Conservation (phyloP, 1,284 basidiomycete genomes). For the Sphagnurus paluster region DNA sequence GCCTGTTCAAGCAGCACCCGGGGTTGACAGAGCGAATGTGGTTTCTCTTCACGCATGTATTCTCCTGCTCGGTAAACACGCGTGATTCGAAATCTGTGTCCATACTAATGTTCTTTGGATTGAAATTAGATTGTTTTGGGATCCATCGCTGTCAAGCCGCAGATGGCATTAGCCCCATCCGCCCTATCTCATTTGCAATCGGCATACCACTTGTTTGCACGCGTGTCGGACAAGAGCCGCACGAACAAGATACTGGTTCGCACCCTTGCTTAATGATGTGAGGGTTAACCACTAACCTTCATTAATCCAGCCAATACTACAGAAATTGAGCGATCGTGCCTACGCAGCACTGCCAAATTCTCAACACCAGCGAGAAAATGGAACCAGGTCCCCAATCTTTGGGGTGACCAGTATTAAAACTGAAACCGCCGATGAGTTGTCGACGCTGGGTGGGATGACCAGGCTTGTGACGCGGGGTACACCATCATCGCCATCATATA, state of each 20-base stretch:
- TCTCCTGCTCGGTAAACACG: slow-evolving; percentile 72
- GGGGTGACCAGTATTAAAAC: slow-evolving; percentile 45
- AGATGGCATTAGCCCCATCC: slow-evolving; percentile 60
- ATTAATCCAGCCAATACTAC: slow-evolving; percentile 54
- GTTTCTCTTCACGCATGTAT: slow-evolving; percentile 73
- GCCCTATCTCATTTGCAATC: slow-evolving; percentile 64
- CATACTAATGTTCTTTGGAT: slow-evolving; percentile 1
- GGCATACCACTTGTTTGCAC: slow-evolving; percentile 56
- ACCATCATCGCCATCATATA: slow-evolving; percentile 45
- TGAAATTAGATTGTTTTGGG: slow-evolving; percentile 62
- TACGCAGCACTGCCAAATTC: slow-evolving; percentile 33
- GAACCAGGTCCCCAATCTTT: slow-evolving; percentile 27
- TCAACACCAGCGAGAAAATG: slow-evolving; percentile 23
- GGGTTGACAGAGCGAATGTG: slow-evolving; percentile 65
- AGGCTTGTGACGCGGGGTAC: slow-evolving; percentile 55
- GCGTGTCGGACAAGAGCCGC: slow-evolving; percentile 50
- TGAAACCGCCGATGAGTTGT: slow-evolving; percentile 59
- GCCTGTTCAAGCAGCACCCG: slow-evolving; percentile 63
- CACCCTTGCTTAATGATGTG: not conserved
- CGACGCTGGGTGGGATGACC: slow-evolving; percentile 60
- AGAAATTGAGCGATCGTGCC: slow-evolving; percentile 55
- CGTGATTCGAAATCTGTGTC: slow-evolving; percentile 17
- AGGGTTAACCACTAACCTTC: not conserved
- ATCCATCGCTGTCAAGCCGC: slow-evolving; percentile 62
- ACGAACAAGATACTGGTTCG: slow-evolving; percentile 61